These are phyloP conservation scores for Naganishia vaughanmartiniae DNA, from an alignment of 768 basidiomycete genomes.

Conservation along the genomic window DNA sequence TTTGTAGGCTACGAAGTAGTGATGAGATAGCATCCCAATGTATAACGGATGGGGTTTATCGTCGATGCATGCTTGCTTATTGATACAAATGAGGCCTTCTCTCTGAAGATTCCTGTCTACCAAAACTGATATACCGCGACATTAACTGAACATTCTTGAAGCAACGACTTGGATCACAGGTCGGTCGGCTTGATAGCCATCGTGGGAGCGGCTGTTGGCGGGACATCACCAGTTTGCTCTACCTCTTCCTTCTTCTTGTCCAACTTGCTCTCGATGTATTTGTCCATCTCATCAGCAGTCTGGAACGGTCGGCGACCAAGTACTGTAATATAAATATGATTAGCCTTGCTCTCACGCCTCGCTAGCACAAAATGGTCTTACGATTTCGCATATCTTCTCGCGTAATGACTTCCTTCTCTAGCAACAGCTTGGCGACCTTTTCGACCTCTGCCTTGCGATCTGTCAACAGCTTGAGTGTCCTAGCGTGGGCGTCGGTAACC, in stretches of 20 bases:
- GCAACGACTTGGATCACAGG: background rate
- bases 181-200: constrained; percentile 5
- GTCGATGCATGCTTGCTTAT: constrained; percentile 16
- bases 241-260: constrained; percentile 39
- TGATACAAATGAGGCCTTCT: constrained; percentile 6
- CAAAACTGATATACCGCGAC: background rate
- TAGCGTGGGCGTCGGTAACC: constrained; percentile 80
- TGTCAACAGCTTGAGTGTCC: constrained; percentile 76
- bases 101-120: background rate
- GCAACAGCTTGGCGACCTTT: constrained; percentile 81
- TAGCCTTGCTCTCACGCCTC: background rate
- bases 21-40: background rate
- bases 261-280: constrained; percentile 71
- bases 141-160: background rate
- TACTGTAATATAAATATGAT: constrained; percentile 21
- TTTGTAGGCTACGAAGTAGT: background rate
- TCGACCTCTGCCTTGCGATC: constrained; percentile 83
- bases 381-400: constrained; percentile 60
- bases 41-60: background rate
- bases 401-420: constrained; percentile 95
- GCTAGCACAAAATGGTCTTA: background rate
- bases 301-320: constrained; percentile 46
- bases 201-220: background rate
- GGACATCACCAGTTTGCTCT: background rate
- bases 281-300: constrained; percentile 81